Base-by-base conservation (phyloP, 2,329 filamentous ascomycete species). In the Iodosphaeria phyllophila region DNA sequence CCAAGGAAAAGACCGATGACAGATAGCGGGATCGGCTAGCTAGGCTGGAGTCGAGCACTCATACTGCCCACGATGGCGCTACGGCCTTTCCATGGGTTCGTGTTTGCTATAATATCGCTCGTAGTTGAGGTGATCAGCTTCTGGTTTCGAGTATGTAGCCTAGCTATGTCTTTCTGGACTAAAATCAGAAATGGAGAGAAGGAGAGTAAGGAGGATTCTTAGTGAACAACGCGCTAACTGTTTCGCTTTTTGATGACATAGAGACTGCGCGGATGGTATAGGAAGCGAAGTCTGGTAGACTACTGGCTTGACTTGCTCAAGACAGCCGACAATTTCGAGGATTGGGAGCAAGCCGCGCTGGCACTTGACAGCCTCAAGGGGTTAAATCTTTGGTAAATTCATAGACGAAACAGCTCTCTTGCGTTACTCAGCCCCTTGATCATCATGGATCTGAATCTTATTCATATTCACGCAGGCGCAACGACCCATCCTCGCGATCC, bases 281-380 rank as follows among this genome's bases (percentile, higher is more conserved):
- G 52, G 28, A 60, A 62, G 33, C 74, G 66, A 45, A 74, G 64
- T 24, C 63, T 65, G 3, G 59, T 65, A 24, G 67, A 75, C 34
- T 52, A 70, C 27, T 73, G 79, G 52, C 58, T 75, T 21, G 61
- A 75, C 31, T 54, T 60, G 13, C 55, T 91, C 23, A 60, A 59
- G 26, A 62, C 68, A 30, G 76, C 80, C 11, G 58, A 68, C 34
- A 60, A 64, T 14, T 92, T 75, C 42, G 78, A 89, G 41, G 75
- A 89, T 43, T 93, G 83, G 82, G 74, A 86, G 43, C 72, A 74
- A 35, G 72, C 75, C n/a, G 80, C 83, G 2, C 64, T 77, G 33
- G 67, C 78, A 39, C 62, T 92, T n/a, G 84, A 92, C 47, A 74
- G 75, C 39, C 56, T 79, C 11, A 59, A 83, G n/a, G 74, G 74